These are phyloP conservation scores for Arabidopsis suecica DNA, from an alignment of 345 rosid genomes.

Conservation along the genomic window DNA sequence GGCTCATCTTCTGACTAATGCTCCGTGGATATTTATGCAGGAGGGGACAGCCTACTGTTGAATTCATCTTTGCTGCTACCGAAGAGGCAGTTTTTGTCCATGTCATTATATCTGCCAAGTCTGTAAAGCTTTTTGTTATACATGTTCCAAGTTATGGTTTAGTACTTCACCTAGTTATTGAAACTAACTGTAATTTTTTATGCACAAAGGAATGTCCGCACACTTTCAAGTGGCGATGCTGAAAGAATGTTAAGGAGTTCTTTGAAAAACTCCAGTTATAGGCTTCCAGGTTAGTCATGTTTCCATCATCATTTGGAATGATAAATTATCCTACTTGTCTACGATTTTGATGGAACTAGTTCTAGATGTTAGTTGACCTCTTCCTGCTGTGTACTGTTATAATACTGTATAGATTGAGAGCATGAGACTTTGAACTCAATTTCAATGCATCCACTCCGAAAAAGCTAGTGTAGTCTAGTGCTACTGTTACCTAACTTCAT, in stretches of 20 bases:
- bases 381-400: constrained; percentile 15
- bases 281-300: constrained; percentile 79
- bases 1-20: constrained; percentile 31
- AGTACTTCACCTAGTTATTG: constrained; percentile 25
- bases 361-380: constrained; percentile 27
- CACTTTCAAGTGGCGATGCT: constrained; percentile 78
- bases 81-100: constrained; percentile 94
- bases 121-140: constrained; percentile 48
- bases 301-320: constrained; percentile 20
- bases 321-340: constrained; percentile 30
- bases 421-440: constrained; percentile 10
- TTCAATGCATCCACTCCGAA: constrained; percentile 5
- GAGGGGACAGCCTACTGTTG: constrained; percentile 87
- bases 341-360: constrained; percentile 14
- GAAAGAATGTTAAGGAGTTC: constrained; percentile 69
- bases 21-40: constrained; percentile 54
- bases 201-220: constrained; percentile 73
- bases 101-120: constrained; percentile 90
- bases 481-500: constrained; percentile 18
- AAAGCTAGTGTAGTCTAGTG: constrained; percentile 22
- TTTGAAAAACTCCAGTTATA: constrained; percentile 58
- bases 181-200: constrained; percentile 36
- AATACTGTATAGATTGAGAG: constrained; percentile 17
- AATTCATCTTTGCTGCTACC: constrained; percentile 94
- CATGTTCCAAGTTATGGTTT: constrained; percentile 28